phyloP scores from a whole-genome alignment of 176 grass and related monocot genomes.

The Raddia distichophylla region DNA sequence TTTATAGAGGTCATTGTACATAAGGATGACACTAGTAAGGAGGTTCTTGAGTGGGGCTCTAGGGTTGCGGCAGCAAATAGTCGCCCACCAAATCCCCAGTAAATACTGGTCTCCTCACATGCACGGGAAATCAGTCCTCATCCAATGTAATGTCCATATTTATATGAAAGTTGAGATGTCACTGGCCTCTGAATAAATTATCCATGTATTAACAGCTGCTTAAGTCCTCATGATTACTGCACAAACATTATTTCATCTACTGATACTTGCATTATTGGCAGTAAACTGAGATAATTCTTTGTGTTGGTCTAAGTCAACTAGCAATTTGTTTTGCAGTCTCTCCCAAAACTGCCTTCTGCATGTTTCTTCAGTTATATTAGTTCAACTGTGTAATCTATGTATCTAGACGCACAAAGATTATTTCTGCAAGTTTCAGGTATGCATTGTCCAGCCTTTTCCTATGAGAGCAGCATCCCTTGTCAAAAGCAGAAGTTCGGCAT shows the following conservation, averaged over 20 bases:
- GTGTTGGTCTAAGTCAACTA: not conserved
- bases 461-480: not conserved
- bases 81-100: slow-evolving; percentile 55
- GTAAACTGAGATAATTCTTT: slow-evolving; percentile 39
- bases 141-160: not conserved
- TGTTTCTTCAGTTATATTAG: not conserved
- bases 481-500: slow-evolving; percentile 8
- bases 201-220: slow-evolving; percentile 22
- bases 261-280: not conserved
- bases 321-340: no score
- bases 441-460: not conserved
- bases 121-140: not conserved
- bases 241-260: slow-evolving; percentile 23
- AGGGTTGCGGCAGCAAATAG: slow-evolving; percentile 56
- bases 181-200: slow-evolving; percentile 26
- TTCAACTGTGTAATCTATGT: not conserved
- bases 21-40: slow-evolving; percentile 63
- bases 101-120: slow-evolving; percentile 20
- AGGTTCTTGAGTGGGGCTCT: slow-evolving; percentile 64
- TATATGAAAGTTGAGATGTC: not conserved
- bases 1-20: slow-evolving; percentile 66
- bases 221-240: slow-evolving; percentile 22
- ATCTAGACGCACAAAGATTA: no score
- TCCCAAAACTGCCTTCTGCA: not conserved
- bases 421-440: not conserved